Percentiles rank a stretch among this genome's conserved stretches.
phyloP scores from a whole-genome alignment of 202 grass and related monocot genomes.

The Brachypodium distachyon region DNA sequence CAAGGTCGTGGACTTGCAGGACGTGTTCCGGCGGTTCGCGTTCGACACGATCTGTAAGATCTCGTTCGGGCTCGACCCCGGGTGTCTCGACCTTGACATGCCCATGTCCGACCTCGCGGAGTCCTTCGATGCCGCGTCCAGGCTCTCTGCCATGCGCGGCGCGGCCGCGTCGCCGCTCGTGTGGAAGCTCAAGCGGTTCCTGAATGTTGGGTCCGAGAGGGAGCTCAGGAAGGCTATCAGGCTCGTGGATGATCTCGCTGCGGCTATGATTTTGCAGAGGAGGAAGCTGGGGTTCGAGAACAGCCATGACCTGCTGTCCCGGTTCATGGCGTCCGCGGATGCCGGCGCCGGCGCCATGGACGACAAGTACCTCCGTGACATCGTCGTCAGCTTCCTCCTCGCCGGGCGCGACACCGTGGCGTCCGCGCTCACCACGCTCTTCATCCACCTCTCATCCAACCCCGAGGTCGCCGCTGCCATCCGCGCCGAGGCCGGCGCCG shows the following conservation, averaged over 20 bases:
- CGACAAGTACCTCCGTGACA: conserved; percentile 16
- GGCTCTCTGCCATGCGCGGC: conserved; percentile 16
- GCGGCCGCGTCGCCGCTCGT: not conserved
- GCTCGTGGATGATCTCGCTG: conserved; percentile 18
- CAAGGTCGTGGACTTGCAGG: conserved; percentile 14
- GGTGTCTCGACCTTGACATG: conserved; percentile 19
- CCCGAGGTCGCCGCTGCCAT: conserved; percentile 16
- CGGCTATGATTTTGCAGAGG: conserved; percentile 21
- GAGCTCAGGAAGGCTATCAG: conserved; percentile 29
- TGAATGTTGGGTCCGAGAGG: conserved; percentile 43
- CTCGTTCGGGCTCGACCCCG: conserved; percentile 37
- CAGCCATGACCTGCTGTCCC: conserved; percentile 46
- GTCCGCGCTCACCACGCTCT: conserved; percentile 50
- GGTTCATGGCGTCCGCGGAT: conserved; percentile 35
- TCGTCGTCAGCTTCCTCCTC: conserved; percentile 38
- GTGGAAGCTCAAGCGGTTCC: conserved; percentile 43
- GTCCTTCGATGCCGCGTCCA: conserved; percentile 29
- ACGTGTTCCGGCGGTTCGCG: conserved; percentile 1
- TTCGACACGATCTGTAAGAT: conserved; percentile 61
- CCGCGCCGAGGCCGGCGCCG: conserved; percentile 28
- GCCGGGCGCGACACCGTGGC: conserved; percentile 51
- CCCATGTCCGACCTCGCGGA: conserved; percentile 21
- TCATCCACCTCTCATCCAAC: conserved; percentile 35
- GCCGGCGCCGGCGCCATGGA: not conserved
- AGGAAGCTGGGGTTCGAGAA: conserved; percentile 16